Percentiles rank a stretch among this genome's conserved stretches.
Evolutionary conservation across 208 protist genomes (phyloP).

Genomic region (Crithidia thermophila): DNA sequence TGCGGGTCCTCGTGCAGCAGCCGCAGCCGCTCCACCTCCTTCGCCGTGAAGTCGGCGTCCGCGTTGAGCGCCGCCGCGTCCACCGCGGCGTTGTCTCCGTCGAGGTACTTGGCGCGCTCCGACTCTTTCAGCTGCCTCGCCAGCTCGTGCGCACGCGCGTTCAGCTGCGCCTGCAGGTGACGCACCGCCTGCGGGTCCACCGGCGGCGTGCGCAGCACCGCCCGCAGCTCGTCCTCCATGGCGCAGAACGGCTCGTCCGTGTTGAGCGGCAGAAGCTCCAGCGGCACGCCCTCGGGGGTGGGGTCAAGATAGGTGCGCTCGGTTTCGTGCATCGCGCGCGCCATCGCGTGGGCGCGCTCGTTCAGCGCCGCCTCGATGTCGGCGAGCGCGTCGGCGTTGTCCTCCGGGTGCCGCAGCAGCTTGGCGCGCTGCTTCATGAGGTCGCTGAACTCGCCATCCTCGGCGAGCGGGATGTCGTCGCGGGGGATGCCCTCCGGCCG

Average conservation of each 20-base stretch:
- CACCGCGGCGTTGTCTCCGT: constrained; percentile 16
- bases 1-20: constrained; percentile 20
- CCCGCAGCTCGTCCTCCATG: constrained; percentile 50
- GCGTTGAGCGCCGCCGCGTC: constrained; percentile 13
- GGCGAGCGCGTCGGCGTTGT: constrained; percentile 23
- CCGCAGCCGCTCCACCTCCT: constrained; percentile 41
- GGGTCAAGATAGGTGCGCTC: constrained; percentile 61
- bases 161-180: constrained; percentile 40
- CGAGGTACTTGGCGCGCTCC: constrained; percentile 52
- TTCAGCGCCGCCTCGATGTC: constrained; percentile 37
- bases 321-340: constrained; percentile 46
- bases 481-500: constrained; percentile 49
- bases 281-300: constrained; percentile 41
- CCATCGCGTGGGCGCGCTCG: constrained; percentile 44
- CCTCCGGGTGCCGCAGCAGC: constrained; percentile 21
- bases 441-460: constrained; percentile 31
- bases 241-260: constrained; percentile 42
- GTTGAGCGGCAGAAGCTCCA: constrained; percentile 59
- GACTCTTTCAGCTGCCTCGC: constrained; percentile 37
- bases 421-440: constrained; percentile 29
- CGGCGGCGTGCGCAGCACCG: constrained; percentile 18
- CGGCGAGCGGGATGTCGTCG: constrained; percentile 34
- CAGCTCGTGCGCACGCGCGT: constrained; percentile 44
- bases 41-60: constrained; percentile 38
- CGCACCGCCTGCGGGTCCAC: constrained; percentile 20